Conservation (phyloP, 257 asterid species). For the Solanum chilense region DNA sequence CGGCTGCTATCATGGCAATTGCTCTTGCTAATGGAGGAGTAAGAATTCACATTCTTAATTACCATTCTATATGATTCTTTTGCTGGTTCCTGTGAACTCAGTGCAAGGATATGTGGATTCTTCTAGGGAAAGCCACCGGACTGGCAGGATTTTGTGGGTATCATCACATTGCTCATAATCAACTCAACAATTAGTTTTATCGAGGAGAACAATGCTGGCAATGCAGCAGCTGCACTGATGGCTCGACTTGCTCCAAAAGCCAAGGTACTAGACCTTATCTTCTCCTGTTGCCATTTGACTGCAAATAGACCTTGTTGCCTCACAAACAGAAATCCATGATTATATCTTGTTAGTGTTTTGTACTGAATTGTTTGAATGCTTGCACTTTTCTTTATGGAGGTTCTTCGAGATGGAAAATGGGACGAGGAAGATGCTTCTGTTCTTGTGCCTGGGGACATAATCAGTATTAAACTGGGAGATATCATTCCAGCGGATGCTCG, state of each 20-base stretch:
- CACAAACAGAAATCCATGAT: not conserved
- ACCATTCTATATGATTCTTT: not conserved
- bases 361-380: not conserved
- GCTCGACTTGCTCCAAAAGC: slow-evolving; percentile 98
- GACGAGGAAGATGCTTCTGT: slow-evolving; percentile 74
- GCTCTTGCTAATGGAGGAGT: slow-evolving; percentile 99
- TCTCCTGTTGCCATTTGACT: not conserved
- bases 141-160: slow-evolving; percentile 99
- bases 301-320: not conserved
- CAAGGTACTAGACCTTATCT: slow-evolving; percentile 29
- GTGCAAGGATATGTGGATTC: not conserved
- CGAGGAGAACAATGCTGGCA: slow-evolving; percentile 99
- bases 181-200: slow-evolving; percentile 93
- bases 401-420: slow-evolving; percentile 95
- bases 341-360: not conserved
- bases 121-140: slow-evolving; percentile 96
- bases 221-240: slow-evolving; percentile 99
- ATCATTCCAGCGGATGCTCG: slow-evolving; percentile 96
- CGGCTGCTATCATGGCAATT: slow-evolving; percentile 97
- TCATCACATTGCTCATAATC: slow-evolving; percentile 75
- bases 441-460: slow-evolving; percentile 84
- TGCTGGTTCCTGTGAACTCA: not conserved
- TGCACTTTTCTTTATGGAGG: slow-evolving; percentile 26
- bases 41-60: slow-evolving; percentile 12
- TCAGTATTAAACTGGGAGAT: slow-evolving; percentile 91